Evolutionary conservation across 257 asterid species (phyloP).

Genomic region (Schizonepeta tenuifolia): DNA sequence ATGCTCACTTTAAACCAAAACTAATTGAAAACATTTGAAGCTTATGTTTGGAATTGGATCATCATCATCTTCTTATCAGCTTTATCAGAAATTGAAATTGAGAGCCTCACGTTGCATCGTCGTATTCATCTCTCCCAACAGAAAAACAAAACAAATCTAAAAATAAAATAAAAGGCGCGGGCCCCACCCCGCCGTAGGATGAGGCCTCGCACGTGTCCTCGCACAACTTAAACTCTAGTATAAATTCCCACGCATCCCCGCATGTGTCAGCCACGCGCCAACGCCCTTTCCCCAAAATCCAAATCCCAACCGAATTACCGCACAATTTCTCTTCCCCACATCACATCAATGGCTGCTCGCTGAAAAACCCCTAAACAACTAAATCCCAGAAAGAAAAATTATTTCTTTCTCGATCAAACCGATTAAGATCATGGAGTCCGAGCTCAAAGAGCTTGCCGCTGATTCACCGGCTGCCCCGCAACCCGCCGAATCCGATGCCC

Average conservation of each 20-base stretch:
- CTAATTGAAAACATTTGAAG: not conserved
- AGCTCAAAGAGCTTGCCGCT: conserved; percentile 55
- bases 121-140: no score
- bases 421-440: conserved; percentile 53
- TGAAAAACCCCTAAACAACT: conserved; percentile 15
- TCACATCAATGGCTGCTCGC: conserved; percentile 34
- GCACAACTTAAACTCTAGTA: not conserved
- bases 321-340: conserved; percentile 21
- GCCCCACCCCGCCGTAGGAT: conserved; percentile 1
- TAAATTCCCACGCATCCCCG: conserved; percentile 23
- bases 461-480: conserved; percentile 23
- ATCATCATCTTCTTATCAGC: no score
- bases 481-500: conserved; percentile 58
- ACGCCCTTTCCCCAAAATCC: conserved; percentile 26
- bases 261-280: conserved; percentile 26
- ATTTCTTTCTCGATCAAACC: not conserved
- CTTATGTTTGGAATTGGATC: no score
- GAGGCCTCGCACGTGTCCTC: not conserved
- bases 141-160: no score
- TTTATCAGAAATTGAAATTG: no score
- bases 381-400: conserved; percentile 10
- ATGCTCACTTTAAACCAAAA: no score
- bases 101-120: no score
- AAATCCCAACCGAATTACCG: conserved; percentile 4
- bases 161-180: not conserved